Percentiles rank a stretch among this genome's conserved stretches.
phyloP scores from a whole-genome alignment of 2,329 filamentous ascomycete genomes.

The Coniochaeta sp. region DNA sequence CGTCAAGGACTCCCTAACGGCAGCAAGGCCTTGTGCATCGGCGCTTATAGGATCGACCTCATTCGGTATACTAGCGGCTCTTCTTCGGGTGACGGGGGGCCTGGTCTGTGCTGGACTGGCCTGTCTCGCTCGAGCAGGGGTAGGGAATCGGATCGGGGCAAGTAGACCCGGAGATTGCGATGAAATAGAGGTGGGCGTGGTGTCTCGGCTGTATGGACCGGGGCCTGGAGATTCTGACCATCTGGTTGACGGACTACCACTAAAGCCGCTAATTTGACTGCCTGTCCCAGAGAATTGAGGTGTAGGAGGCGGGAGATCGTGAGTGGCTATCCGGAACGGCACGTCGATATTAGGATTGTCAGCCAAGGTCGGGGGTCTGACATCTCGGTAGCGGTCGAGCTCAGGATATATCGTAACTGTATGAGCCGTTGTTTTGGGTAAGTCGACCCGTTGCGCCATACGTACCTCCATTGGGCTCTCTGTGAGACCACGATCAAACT shows the following conservation, averaged over 20 bases:
- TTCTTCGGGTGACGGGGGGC: constrained; percentile 53
- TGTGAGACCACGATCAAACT: constrained; percentile 32
- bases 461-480: constrained; percentile 37
- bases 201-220: constrained; percentile 66
- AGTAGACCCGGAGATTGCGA: constrained; percentile 64
- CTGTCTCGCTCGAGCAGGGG: constrained; percentile 40
- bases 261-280: constrained; percentile 51
- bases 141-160: constrained; percentile 36
- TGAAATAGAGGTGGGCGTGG: constrained; percentile 70
- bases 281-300: constrained; percentile 55
- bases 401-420: constrained; percentile 49
- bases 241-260: constrained; percentile 65
- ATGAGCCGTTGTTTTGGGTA: constrained; percentile 27
- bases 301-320: constrained; percentile 60
- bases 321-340: constrained; percentile 51
- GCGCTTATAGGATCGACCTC: constrained; percentile 36
- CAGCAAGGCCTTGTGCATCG: constrained; percentile 52
- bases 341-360: constrained; percentile 33
- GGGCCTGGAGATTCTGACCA: constrained; percentile 67
- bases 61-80: constrained; percentile 46
- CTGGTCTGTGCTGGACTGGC: constrained; percentile 47
- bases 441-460: constrained; percentile 32
- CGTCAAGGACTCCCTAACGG: constrained; percentile 61
- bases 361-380: constrained; percentile 28
- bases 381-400: constrained; percentile 51